phyloP scores from a whole-genome alignment of 2,329 filamentous ascomycete genomes.

The Calycina herbarum region DNA sequence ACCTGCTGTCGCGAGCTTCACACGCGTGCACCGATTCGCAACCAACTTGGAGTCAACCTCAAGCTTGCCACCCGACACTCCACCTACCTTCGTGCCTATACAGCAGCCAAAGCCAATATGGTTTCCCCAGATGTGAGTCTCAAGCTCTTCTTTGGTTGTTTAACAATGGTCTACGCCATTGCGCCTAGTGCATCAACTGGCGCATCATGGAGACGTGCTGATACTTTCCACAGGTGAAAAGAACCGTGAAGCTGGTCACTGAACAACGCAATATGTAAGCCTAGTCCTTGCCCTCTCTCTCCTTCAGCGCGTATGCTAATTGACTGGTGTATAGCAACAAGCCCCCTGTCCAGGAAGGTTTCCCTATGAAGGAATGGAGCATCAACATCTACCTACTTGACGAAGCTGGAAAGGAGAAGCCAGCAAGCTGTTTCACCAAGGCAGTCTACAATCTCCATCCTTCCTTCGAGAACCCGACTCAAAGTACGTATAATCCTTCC shows the following conservation, averaged over 20 bases:
- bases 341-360: slow-evolving; percentile 78
- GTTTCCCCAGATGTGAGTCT: slow-evolving; percentile 5
- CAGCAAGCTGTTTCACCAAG: slow-evolving; percentile 86
- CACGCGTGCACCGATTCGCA: background rate
- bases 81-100: background rate
- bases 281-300: slow-evolving; percentile 42
- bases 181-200: background rate
- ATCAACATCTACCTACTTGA: slow-evolving; percentile 84
- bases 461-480: slow-evolving; percentile 82
- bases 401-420: slow-evolving; percentile 79
- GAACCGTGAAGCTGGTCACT: slow-evolving; percentile 89
- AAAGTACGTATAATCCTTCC: slow-evolving; percentile 61
- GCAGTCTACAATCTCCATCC: slow-evolving; percentile 92
- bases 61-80: background rate
- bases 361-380: slow-evolving; percentile 90
- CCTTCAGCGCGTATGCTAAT: slow-evolving; percentile 15
- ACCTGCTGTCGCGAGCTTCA: background rate
- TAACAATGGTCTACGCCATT: background rate
- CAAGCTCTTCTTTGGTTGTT: background rate
- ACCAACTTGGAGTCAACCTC: background rate
- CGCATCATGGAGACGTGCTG: background rate
- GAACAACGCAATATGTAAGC: slow-evolving; percentile 71
- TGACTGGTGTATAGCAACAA: slow-evolving; percentile 59
- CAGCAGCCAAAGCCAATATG: background rate
- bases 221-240: slow-evolving; percentile 60